Percentiles rank a stretch among this genome's conserved stretches.
phyloP scores from a whole-genome alignment of 352 stramenopile species.

The Phytophthora capsici region DNA sequence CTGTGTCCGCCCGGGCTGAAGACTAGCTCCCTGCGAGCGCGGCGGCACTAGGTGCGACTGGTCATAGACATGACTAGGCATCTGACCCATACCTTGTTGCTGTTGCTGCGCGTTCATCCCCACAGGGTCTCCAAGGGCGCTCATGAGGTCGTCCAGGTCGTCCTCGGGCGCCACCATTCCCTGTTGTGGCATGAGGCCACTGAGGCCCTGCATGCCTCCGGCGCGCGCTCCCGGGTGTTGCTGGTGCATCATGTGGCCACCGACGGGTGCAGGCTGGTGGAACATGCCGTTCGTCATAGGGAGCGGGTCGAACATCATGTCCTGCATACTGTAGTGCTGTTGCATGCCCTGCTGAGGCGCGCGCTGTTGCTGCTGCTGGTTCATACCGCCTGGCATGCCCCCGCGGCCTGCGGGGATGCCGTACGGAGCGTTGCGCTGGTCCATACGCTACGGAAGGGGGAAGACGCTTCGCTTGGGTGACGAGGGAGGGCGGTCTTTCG shows the following conservation, averaged over 20 bases:
- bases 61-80: conserved; percentile 66
- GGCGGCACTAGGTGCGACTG: conserved; percentile 58
- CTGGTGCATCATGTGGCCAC: conserved; percentile 49
- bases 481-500: conserved; percentile 9
- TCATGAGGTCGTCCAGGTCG: conserved; percentile 78
- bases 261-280: conserved; percentile 34
- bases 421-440: conserved; percentile 60
- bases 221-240: conserved; percentile 31
- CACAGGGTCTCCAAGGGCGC: conserved; percentile 60
- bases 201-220: conserved; percentile 30
- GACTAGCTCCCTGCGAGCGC: conserved; percentile 38
- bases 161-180: conserved; percentile 65
- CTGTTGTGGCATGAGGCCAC: conserved; percentile 48
- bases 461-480: not conserved
- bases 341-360: conserved; percentile 46
- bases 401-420: conserved; percentile 48
- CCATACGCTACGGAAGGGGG: conserved; percentile 32
- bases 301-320: conserved; percentile 83
- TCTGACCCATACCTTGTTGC: conserved; percentile 52
- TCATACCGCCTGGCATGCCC: conserved; percentile 45
- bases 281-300: conserved; percentile 68
- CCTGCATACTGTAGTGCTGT: conserved; percentile 70
- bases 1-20: conserved; percentile 33
- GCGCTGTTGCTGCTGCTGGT: conserved; percentile 26
- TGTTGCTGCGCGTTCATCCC: conserved; percentile 54